Evolutionary conservation across 352 stramenopile genomes (phyloP).

Genomic region (Pythium sp.): DNA sequence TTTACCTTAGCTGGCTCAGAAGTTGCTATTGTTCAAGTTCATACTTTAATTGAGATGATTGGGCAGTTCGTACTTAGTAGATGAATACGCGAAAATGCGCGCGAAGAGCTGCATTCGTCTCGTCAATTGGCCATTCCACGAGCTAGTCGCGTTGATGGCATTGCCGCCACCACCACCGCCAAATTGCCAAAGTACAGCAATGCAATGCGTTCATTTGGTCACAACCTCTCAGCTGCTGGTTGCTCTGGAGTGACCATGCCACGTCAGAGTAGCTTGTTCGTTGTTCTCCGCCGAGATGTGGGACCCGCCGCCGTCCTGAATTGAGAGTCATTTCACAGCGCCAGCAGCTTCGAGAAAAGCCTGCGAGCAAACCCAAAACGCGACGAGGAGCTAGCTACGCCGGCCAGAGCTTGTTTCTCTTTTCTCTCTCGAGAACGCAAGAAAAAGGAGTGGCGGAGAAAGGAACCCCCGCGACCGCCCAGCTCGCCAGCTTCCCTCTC

Average conservation of each 20-base stretch:
- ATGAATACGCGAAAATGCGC: neutral
- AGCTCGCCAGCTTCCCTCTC: neutral
- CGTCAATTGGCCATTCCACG: neutral
- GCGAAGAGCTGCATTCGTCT: neutral
- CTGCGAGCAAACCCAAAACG: neutral
- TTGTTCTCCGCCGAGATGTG: slow-evolving; percentile 12
- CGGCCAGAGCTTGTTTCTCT: neutral
- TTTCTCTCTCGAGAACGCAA: neutral
- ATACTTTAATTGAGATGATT: neutral
- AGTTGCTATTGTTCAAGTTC: neutral
- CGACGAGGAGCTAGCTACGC: slow-evolving; percentile 6
- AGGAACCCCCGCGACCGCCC: slow-evolving; percentile 7
- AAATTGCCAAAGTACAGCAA: neutral
- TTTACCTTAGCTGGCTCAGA: neutral
- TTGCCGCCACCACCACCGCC: neutral
- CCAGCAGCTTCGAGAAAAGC: slow-evolving; percentile 9
- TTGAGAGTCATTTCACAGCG: slow-evolving; percentile 23
- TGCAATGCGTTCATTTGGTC: neutral
- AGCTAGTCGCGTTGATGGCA: neutral
- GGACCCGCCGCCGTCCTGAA: slow-evolving; percentile 27
- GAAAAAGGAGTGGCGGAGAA: slow-evolving; percentile 18
- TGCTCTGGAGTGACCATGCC: neutral
- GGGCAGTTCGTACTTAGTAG: neutral
- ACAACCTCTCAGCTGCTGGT: neutral
- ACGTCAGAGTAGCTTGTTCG: slow-evolving; percentile 2